These are phyloP conservation scores for Ottelia alismoides DNA, from an alignment of 106 monocot species.

Conservation along the genomic window DNA sequence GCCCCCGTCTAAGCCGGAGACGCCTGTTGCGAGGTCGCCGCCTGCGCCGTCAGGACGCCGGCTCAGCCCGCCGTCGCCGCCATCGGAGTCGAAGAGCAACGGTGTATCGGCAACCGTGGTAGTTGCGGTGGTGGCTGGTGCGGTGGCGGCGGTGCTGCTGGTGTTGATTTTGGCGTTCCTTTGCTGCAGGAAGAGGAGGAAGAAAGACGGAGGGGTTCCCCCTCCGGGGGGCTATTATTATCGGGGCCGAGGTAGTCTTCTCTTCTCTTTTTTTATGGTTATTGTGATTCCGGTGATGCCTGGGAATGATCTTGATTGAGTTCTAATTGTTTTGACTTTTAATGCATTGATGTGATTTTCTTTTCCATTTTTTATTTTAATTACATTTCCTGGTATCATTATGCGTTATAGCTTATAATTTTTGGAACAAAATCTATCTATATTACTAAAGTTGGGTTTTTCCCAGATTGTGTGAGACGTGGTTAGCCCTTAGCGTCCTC, in stretches of 20 bases:
- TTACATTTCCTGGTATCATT: no score
- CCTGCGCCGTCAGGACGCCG: not conserved
- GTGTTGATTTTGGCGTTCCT: constrained; percentile 14
- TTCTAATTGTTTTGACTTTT: not conserved
- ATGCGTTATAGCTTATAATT: no score
- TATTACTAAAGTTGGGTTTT: no score
- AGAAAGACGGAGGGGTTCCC: constrained; percentile 4
- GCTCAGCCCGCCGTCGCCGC: not conserved
- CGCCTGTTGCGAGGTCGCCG: constrained; percentile 1
- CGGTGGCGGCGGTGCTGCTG: constrained; percentile 22
- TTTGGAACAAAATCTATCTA: no score
- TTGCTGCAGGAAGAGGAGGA: constrained; percentile 30
- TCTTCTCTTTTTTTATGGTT: not conserved
- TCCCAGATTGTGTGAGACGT: no score
- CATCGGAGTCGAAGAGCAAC: constrained; percentile 1
- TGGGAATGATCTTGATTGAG: no score
- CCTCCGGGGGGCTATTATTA: no score
- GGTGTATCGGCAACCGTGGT: constrained; percentile 16
- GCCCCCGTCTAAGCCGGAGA: constrained; percentile 6
- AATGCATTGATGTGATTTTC: not conserved
- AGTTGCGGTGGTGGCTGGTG: constrained; percentile 35
- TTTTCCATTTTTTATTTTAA: no score
- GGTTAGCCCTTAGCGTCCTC: no score
- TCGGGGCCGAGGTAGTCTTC: constrained; percentile 22
- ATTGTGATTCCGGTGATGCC: no score